Conservation (phyloP, 768 basidiomycete species). For the Megacollybia marginata region DNA sequence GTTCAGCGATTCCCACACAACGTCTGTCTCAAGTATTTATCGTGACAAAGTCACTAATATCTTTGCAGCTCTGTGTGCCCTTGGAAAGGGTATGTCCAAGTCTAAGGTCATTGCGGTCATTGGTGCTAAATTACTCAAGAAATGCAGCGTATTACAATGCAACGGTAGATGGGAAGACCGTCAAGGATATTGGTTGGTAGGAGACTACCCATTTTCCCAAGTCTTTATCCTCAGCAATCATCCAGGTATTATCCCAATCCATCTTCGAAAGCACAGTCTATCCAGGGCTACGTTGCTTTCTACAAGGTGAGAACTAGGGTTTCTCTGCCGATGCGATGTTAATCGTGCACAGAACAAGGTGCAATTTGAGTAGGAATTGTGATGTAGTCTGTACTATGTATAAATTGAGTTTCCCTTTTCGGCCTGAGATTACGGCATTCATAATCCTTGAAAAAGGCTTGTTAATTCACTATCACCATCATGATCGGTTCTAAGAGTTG, state of each 20-base stretch:
- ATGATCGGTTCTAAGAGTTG: too few species aligned
- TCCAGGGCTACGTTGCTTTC: conserved; percentile 67
- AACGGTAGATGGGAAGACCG: conserved; percentile 34
- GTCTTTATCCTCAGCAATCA: background rate
- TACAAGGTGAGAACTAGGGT: conserved; percentile 47
- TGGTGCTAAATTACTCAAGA: conserved; percentile 21
- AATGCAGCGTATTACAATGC: conserved; percentile 62
- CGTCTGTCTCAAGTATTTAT: conserved; percentile 21
- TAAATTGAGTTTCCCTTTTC: too few species aligned
- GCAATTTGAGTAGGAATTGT: too few species aligned
- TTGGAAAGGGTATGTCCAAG: conserved; percentile 69
- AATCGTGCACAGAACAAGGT: too few species aligned
- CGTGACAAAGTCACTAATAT: background rate
- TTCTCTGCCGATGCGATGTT: too few species aligned
- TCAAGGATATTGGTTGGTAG: conserved; percentile 64
- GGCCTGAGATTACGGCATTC: too few species aligned
- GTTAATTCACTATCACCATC: too few species aligned
- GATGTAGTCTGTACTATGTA: too few species aligned
- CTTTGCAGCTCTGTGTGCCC: conserved; percentile 41
- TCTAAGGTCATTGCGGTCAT: too few species aligned
- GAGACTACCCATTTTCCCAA: conserved; percentile 11
- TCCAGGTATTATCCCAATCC: conserved; percentile 64
- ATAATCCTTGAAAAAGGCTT: too few species aligned
- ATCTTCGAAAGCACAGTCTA: conserved; percentile 46
- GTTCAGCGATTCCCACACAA: conserved; percentile 45